Conservation (phyloP, 129 eudicot genomes). For the Artemisia annua region DNA sequence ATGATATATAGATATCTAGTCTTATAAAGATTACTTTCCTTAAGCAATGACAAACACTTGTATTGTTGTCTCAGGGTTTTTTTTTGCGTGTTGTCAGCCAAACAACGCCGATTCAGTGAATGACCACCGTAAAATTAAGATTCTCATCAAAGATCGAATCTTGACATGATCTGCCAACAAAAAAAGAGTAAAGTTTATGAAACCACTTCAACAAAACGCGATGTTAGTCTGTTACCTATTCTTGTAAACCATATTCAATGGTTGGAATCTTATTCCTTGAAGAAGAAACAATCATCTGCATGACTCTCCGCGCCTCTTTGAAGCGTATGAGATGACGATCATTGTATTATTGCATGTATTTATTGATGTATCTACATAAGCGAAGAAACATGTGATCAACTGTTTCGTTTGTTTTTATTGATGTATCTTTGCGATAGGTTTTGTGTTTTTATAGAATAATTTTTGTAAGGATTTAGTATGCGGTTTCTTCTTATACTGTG, state of each 20-base stretch:
- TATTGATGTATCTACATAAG: slow-evolving; percentile 23
- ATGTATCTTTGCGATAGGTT: neutral
- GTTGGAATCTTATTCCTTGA: slow-evolving; percentile 10
- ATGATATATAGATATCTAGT: slow-evolving; percentile 24
- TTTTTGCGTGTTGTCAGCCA: slow-evolving; percentile 21
- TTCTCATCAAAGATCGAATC: slow-evolving; percentile 8
- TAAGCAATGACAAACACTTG: slow-evolving; percentile 17
- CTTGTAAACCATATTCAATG: slow-evolving; percentile 21
- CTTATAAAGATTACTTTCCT: slow-evolving; percentile 30
- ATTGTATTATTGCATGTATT: slow-evolving; percentile 18
- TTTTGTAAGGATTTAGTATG: neutral
- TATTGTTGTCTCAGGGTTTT: slow-evolving; percentile 27
- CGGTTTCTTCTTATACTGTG: neutral
- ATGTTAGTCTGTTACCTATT: slow-evolving; percentile 18
- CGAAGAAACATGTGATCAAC: neutral
- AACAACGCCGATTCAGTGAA: slow-evolving; percentile 8
- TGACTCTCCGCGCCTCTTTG: neutral
- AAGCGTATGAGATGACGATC: slow-evolving; percentile 21
- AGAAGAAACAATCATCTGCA: slow-evolving; percentile 22
- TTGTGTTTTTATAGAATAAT: neutral
- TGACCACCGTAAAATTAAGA: slow-evolving; percentile 24
- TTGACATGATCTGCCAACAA: slow-evolving; percentile 15
- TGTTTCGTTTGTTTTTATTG: neutral
- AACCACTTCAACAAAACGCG: slow-evolving; percentile 14
- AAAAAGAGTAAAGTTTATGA: slow-evolving; percentile 9